Percentiles rank a stretch among this genome's conserved stretches.
Evolutionary conservation across 202 grass and related monocot genomes (phyloP).

Genomic region (Brachypodium distachyon): DNA sequence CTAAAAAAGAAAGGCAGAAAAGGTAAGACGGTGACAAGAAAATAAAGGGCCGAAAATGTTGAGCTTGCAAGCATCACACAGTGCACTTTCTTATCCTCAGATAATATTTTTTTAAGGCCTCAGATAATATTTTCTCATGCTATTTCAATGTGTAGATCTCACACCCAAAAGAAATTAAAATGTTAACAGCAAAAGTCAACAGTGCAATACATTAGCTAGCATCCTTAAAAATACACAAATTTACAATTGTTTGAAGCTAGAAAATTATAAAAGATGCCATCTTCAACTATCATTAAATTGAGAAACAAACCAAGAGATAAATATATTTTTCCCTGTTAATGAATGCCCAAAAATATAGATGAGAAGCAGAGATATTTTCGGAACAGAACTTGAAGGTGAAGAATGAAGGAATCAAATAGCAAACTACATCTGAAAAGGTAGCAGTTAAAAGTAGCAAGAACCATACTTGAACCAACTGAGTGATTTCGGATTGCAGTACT

Average conservation of each 20-base stretch:
- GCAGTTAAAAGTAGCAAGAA: conserved; percentile 17
- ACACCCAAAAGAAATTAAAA: not conserved
- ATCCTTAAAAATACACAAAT: not conserved
- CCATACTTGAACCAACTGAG: conserved; percentile 90
- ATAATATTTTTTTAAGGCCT: not conserved
- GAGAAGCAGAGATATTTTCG: conserved; percentile 4
- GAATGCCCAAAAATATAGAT: not conserved
- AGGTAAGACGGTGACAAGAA: not conserved
- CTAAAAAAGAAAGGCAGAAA: not conserved
- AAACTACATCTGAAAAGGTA: conserved; percentile 11
- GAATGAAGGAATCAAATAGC: not conserved
- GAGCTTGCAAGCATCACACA: not conserved
- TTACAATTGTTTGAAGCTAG: not conserved
- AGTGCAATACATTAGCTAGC: not conserved
- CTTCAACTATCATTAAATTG: not conserved
- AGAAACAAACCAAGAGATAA: not conserved
- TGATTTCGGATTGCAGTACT: conserved; percentile 59
- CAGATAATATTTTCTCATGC: not conserved
- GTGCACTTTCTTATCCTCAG: not conserved
- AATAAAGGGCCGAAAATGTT: not conserved
- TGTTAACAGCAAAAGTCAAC: not conserved
- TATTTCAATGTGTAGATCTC: not conserved
- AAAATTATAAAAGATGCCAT: not conserved
- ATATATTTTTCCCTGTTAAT: not conserved
- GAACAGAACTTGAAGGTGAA: conserved; percentile 21